Evolutionary conservation across 208 protist species (phyloP), one percentile per base, ranked within the genome.

Genomic region (Naegleria lovaniensis): DNA sequence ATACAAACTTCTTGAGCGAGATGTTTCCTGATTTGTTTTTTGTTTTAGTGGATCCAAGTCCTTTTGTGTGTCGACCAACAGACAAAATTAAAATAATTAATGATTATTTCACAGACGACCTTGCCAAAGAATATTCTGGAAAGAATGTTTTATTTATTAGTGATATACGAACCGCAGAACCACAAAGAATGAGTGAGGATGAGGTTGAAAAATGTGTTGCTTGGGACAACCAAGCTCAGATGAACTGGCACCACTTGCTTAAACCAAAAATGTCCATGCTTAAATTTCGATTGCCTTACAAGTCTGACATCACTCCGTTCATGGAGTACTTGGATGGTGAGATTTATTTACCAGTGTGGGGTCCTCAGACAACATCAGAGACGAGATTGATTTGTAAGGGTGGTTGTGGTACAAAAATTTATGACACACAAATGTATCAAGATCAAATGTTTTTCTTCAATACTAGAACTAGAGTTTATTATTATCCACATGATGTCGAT

Each of bases 391-490:
- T 99, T 16, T 95, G 97, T 11, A 94, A 93, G 29, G 93, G 94
- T 36, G 95, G 95, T n/a, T 95, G 95, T 2, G 92, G 92, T 41
- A 94, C 92, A 51, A 93, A 94, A n/a, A 40, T 59, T 33, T 99
- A 98, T 93, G 92, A 96, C 92, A 96, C 97, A 93, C 92, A 90
- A 38, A 83, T 85, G 89, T 98, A 98, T 93, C 96, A 98, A 93
- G 93, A 98, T 86, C 95, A 98, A 91, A 98, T 98, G 93, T 99
- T 98, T 92, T 98, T 98, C 89, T 98, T 98, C 91, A 98, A 99
- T 93, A 94, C 97, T 0, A 92, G 94, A 36, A 93, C 97, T 83
- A 95, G 98, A 41, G 79, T 92, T 33, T 22, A 48, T 0, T 79
- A 52, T 43, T 94, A 92, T 90, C 22, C 11, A 33, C 89, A 94